Evolutionary conservation across 2,329 filamentous ascomycete species (phyloP), one percentile per base, ranked within the genome.

Genomic region (Alternaria solani): DNA sequence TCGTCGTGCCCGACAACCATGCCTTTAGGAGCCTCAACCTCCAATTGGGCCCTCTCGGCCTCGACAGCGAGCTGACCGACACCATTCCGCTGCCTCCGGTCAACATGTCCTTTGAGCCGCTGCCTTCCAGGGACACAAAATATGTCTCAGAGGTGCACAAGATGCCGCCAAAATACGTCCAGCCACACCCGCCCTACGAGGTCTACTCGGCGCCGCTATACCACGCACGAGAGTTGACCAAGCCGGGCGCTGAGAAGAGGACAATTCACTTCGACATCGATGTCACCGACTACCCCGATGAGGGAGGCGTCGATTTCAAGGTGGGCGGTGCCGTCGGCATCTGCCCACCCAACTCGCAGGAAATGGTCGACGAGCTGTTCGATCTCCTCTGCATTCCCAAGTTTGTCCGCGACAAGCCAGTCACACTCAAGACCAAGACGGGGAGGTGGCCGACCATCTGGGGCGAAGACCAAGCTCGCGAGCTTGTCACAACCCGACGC

Each of bases 191-290:
- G 57, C 95, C 95, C 0, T 95, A 96, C 79, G 86, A 94, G 67
- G 93, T 98, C 62, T 96, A 91, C 79, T 91, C 93, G 1, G 94
- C 94, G n/a, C 92, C 89, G 65, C 87, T 99, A 47, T 90, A 93
- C 79, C 89, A 89, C 70, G 88, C 93, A 2, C 90, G 95, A 57
- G 93, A 97, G 79, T 82, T 99, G 75, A 99, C 95, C 12, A 91
- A 88, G 75, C 84, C 87, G 25, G 94, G 94, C 23, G 95, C 95
- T 5, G 93, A 97, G 83, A 99, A 99, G 87, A 87, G 94, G 62
- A 99, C 95, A 0, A 97, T 94, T 78, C 95, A 99, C 80, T 98
- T 98, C 72, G 95, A 98, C 72, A 88, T 99, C 44, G 95, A 99
- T 72, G 91, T 99, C 51, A 97, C 94, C 49, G 91, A 97, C 76